Conservation (phyloP, 192 early-diverging fungal species). For the Coemansia sp. region DNA sequence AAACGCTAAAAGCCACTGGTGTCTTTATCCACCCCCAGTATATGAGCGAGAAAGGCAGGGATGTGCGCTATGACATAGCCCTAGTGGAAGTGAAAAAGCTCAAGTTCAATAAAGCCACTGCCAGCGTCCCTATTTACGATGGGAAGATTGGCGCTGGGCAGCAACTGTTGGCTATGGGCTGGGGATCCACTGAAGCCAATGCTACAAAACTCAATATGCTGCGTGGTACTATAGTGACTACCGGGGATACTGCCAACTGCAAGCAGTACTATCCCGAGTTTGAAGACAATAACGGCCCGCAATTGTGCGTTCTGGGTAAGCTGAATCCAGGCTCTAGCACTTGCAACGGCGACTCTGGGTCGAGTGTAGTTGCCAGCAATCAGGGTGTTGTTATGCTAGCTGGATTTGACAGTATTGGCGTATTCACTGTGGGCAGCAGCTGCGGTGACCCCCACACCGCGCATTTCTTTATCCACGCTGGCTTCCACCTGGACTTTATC, state of each 20-base stretch:
- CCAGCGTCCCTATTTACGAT: conserved; percentile 20
- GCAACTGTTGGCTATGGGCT: conserved; percentile 40
- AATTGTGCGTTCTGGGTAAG: conserved; percentile 33
- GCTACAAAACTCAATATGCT: conserved; percentile 22
- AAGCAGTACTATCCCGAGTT: conserved; percentile 7
- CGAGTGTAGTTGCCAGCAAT: conserved; percentile 23
- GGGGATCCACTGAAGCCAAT: conserved; percentile 30
- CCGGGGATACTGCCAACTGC: conserved; percentile 19
- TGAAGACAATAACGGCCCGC: conserved; percentile 21
- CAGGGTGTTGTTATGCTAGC: conserved; percentile 15
- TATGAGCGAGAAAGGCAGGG: background rate
- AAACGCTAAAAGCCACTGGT: background rate
- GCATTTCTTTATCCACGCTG: conserved; percentile 35
- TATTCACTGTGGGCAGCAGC: background rate
- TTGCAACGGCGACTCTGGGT: conserved; percentile 34
- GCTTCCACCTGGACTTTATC: conserved; percentile 45
- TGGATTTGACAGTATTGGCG: conserved; percentile 31
- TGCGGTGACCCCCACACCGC: conserved; percentile 24
- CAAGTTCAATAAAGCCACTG: conserved; percentile 1
- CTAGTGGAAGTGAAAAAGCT: conserved; percentile 24
- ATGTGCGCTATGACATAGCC: conserved; percentile 28
- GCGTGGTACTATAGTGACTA: conserved; percentile 21
- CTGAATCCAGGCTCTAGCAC: conserved; percentile 27
- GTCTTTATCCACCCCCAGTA: conserved; percentile 26
- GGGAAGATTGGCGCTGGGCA: conserved; percentile 13